These are phyloP conservation scores for Aspergillus sp. DNA, from an alignment of 2,329 filamentous ascomycete genomes.

Conservation along the genomic window DNA sequence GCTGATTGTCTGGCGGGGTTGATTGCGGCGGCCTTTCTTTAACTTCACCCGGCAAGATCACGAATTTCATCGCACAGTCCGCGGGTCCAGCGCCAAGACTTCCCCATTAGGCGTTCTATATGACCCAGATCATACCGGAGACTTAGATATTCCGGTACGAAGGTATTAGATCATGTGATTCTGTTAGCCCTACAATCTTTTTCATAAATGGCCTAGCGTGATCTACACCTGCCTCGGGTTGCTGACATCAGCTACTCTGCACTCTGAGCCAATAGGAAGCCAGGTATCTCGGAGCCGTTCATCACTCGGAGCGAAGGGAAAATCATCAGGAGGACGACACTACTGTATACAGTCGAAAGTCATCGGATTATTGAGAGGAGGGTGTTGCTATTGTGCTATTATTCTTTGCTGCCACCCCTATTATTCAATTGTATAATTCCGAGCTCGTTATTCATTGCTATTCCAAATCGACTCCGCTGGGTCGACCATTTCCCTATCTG, in stretches of 20 bases:
- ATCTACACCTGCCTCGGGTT: background rate
- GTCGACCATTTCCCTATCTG: conserved; percentile 17
- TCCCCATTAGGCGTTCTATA: conserved; percentile 22
- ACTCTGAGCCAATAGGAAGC: background rate
- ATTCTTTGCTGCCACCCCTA: background rate
- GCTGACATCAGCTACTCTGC: conserved; percentile 5
- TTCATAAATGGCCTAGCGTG: background rate
- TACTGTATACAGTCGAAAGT: background rate
- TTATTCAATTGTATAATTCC: background rate
- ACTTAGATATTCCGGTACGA: conserved; percentile 26
- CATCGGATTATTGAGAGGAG: background rate
- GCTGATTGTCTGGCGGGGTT: conserved; percentile 28
- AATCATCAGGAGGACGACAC: background rate
- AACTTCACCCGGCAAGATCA: conserved; percentile 28
- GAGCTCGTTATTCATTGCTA: background rate
- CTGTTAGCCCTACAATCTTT: conserved; percentile 20
- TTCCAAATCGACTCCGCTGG: conserved; percentile 1
- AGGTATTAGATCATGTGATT: conserved; percentile 23
- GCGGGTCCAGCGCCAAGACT: conserved; percentile 35
- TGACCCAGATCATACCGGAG: conserved; percentile 24
- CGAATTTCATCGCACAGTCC: conserved; percentile 46
- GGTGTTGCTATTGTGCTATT: background rate
- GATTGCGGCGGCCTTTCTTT: conserved; percentile 19
- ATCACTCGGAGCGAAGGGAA: background rate
- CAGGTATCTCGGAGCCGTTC: background rate